Percentiles rank a stretch among this genome's conserved stretches.
Conservation (phyloP, 306 rosid genomes). For the Lotus japonicus region DNA sequence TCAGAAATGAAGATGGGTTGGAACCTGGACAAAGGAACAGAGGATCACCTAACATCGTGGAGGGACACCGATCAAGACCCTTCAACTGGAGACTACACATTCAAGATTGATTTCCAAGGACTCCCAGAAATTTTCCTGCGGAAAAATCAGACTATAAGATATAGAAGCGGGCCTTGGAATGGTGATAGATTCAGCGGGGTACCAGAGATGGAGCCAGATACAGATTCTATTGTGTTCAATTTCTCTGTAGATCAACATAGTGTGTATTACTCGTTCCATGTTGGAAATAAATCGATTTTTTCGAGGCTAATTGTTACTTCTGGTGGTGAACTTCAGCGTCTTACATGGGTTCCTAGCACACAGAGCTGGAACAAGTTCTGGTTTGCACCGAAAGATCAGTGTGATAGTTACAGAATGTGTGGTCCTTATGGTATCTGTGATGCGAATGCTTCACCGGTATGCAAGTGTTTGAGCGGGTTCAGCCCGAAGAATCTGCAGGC, state of each 20-base stretch:
- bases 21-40: constrained; percentile 31
- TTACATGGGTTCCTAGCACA: constrained; percentile 35
- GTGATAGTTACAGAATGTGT: constrained; percentile 39
- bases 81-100: constrained; percentile 39
- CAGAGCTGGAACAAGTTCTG: constrained; percentile 44
- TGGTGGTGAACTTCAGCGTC: constrained; percentile 31
- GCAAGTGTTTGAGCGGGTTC: constrained; percentile 58
- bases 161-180: constrained; percentile 83
- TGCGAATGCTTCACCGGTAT: constrained; percentile 52
- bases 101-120: constrained; percentile 42
- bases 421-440: constrained; percentile 65
- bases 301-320: constrained; percentile 39
- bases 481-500: constrained; percentile 44
- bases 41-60: constrained; percentile 58
- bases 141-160: background rate
- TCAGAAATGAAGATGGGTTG: constrained; percentile 72
- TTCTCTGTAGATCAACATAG: constrained; percentile 26
- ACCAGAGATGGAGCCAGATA: constrained; percentile 47
- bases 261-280: constrained; percentile 42
- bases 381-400: constrained; percentile 68
- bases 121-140: constrained; percentile 48
- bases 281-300: background rate
- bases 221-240: constrained; percentile 22
- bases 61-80: constrained; percentile 36
- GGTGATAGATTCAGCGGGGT: constrained; percentile 67